phyloP scores from a whole-genome alignment of 257 asterid genomes.

The Forsythia viridissima region DNA sequence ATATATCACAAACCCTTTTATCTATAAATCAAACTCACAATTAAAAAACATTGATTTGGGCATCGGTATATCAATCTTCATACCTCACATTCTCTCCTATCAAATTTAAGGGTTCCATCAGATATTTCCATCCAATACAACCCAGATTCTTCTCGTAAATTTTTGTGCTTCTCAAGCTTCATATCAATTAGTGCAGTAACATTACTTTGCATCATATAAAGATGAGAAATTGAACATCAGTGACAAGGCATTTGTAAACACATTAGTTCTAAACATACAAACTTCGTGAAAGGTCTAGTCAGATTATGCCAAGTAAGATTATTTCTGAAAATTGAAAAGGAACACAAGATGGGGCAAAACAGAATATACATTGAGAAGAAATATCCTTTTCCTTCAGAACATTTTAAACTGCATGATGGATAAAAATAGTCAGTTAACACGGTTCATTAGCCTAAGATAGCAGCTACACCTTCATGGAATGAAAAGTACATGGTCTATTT shows the following conservation, averaged over 20 bases:
- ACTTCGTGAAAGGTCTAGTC: background rate
- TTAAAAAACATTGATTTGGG: background rate
- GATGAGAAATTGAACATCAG: constrained; percentile 28
- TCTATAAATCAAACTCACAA: background rate
- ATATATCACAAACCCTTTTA: background rate
- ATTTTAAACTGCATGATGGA: no score
- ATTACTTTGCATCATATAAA: constrained; percentile 57
- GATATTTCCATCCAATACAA: constrained; percentile 81
- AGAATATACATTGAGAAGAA: background rate
- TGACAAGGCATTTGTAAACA: background rate
- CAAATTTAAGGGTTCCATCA: constrained; percentile 87
- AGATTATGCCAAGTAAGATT: background rate
- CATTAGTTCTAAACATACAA: background rate
- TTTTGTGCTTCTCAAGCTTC: constrained; percentile 98
- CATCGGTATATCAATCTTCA: constrained; percentile 16
- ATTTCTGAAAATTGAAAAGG: background rate
- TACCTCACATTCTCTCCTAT: constrained; percentile 90
- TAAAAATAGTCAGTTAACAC: background rate
- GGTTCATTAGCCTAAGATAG: background rate
- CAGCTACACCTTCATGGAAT: background rate
- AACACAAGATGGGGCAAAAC: background rate
- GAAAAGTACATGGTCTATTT: background rate
- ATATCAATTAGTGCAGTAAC: constrained; percentile 78
- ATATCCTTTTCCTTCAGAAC: background rate
- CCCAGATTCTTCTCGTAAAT: constrained; percentile 77